These are phyloP conservation scores for Euptelea pleiosperma DNA, from an alignment of 164 flowering plant species.

Conservation along the genomic window DNA sequence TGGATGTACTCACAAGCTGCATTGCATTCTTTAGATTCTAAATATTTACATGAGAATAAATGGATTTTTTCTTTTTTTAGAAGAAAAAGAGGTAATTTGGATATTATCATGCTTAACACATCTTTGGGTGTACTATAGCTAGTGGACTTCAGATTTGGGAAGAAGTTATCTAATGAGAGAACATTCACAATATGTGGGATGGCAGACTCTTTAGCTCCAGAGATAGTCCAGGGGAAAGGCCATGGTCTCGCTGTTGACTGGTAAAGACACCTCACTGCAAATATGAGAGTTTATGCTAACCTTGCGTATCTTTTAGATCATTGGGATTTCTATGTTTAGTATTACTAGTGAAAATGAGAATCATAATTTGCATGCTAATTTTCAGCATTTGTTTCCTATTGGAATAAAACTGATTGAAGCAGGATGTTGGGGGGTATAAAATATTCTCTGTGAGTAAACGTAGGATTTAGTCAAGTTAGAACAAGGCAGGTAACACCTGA, in stretches of 20 bases:
- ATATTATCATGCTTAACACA: not conserved
- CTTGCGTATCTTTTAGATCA: not conserved
- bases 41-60: no score
- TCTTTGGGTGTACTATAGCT: conserved; percentile 40
- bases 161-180: conserved; percentile 64
- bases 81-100: no score
- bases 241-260: conserved; percentile 90
- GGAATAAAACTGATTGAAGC: not conserved
- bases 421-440: not conserved
- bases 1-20: not conserved
- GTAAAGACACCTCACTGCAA: conserved; percentile 35
- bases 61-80: no score
- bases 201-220: conserved; percentile 93
- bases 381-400: not conserved
- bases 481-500: no score
- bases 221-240: conserved; percentile 88
- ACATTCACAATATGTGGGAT: conserved; percentile 87
- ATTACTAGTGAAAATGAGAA: no score
- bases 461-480: no score
- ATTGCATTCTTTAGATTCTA: conserved; percentile 2
- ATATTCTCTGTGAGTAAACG: not conserved
- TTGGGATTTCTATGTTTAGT: not conserved
- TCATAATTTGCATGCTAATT: no score
- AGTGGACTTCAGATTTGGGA: conserved; percentile 90
- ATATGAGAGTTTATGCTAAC: not conserved